These are phyloP conservation scores for Phytophthora pisi DNA, from an alignment of 352 stramenopile species.

Conservation along the genomic window DNA sequence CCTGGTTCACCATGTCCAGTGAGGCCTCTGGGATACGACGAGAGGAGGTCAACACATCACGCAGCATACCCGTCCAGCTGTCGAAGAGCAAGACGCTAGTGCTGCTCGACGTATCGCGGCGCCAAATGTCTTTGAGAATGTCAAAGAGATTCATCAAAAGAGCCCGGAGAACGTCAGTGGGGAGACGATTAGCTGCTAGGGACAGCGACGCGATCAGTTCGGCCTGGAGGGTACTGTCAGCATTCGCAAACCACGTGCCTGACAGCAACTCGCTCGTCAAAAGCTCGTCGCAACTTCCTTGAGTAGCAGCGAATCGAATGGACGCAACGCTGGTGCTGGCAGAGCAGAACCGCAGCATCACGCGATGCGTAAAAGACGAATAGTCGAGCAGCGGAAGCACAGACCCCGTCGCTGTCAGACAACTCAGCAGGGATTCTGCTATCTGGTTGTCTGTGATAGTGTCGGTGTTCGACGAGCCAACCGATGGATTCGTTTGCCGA, in stretches of 20 bases:
- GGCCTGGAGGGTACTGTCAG: slow-evolving; percentile 22
- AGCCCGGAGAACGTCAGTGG: slow-evolving; percentile 21
- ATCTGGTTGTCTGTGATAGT: slow-evolving; percentile 6
- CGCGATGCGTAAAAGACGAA: slow-evolving; percentile 26
- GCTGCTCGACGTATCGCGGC: slow-evolving; percentile 13
- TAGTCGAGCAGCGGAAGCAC: slow-evolving; percentile 44
- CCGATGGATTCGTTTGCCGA: slow-evolving; percentile 27
- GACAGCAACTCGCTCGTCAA: slow-evolving; percentile 31
- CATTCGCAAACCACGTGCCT: slow-evolving; percentile 26
- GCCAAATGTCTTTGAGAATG: slow-evolving; percentile 33
- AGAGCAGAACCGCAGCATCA: slow-evolving; percentile 39
- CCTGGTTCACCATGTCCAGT: slow-evolving; percentile 23
- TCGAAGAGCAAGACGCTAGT: slow-evolving; percentile 31
- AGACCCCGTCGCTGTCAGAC: slow-evolving; percentile 25
- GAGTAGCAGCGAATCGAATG: slow-evolving; percentile 41
- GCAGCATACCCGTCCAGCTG: slow-evolving; percentile 36
- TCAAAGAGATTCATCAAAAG: slow-evolving; percentile 25
- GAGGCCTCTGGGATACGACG: slow-evolving; percentile 18
- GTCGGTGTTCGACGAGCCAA: not conserved
- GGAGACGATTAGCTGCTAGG: slow-evolving; percentile 26
- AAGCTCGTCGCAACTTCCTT: slow-evolving; percentile 46
- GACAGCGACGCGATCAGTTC: slow-evolving; percentile 32
- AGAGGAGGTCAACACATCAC: slow-evolving; percentile 15
- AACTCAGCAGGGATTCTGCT: slow-evolving; percentile 34
- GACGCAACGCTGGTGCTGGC: slow-evolving; percentile 30